These are phyloP conservation scores for Acacia concinna DNA, from an alignment of 331 rosid species.

Conservation along the genomic window DNA sequence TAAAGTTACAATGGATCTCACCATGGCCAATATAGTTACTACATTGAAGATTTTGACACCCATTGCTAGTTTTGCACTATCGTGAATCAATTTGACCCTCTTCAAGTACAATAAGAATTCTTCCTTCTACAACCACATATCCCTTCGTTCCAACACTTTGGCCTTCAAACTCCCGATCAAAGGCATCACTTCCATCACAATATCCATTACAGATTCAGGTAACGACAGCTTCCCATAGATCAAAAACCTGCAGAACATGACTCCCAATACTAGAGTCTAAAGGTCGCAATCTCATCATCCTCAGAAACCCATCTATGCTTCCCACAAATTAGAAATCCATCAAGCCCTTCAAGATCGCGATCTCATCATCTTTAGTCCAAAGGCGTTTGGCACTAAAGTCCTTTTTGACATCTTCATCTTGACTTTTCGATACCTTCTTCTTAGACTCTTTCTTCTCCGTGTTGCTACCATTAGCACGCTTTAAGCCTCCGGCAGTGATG, in stretches of 20 bases:
- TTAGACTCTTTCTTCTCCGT: conserved; percentile 30
- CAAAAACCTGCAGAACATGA: too few species aligned
- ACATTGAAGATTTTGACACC: conserved; percentile 28
- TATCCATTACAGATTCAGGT: neutral
- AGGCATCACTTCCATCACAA: too few species aligned
- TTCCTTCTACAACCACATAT: conserved; percentile 28
- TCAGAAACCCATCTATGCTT: too few species aligned
- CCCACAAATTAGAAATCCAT: too few species aligned
- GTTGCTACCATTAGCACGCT: conserved; percentile 29
- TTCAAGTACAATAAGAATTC: conserved; percentile 36
- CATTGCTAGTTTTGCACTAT: conserved; percentile 36
- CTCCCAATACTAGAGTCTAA: too few species aligned
- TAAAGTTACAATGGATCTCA: conserved; percentile 2
- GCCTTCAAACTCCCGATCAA: too few species aligned
- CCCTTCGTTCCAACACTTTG: too few species aligned
- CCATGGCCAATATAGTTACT: neutral
- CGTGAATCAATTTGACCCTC: conserved; percentile 38
- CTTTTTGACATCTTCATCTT: conserved; percentile 43
- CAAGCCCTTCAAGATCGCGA: conserved; percentile 49
- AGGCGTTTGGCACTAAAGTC: conserved; percentile 31
- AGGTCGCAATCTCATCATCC: too few species aligned
- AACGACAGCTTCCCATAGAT: neutral
- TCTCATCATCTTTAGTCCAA: conserved; percentile 57
- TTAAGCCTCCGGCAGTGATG: conserved; percentile 1
- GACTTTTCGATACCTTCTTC: conserved; percentile 37